Conservation (phyloP, 345 rosid genomes). For the Heritiera littoralis region DNA sequence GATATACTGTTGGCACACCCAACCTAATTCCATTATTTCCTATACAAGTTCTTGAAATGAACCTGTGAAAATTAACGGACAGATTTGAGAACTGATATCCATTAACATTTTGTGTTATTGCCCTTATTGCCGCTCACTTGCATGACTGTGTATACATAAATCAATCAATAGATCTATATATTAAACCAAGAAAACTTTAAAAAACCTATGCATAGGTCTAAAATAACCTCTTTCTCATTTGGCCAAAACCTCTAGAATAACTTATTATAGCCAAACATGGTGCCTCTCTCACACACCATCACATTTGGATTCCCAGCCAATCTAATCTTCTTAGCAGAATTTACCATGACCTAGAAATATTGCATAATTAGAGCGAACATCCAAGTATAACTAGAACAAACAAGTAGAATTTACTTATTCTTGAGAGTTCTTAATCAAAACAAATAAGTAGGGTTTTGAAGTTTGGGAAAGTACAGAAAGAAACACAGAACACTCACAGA, state of each 20-base stretch:
- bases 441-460: conserved; percentile 14
- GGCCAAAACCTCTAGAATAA: not conserved
- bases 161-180: not conserved
- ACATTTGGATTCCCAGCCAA: no score
- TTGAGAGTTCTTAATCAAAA: conserved; percentile 14
- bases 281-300: no score
- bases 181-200: not conserved
- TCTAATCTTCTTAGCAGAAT: no score
- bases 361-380: conserved; percentile 20
- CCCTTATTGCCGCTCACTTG: not conserved
- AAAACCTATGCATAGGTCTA: not conserved
- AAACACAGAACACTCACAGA: conserved; percentile 57
- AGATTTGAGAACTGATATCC: not conserved
- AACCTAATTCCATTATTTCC: not conserved
- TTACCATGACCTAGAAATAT: conserved; percentile 72
- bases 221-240: not conserved
- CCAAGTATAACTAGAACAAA: not conserved
- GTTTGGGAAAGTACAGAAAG: conserved; percentile 13
- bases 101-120: not conserved
- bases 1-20: not conserved
- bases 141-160: not conserved
- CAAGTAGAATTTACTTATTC: not conserved
- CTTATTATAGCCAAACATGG: no score
- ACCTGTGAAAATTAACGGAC: not conserved
- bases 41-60: not conserved